Conservation (phyloP, 1,284 basidiomycete species). For the Xanthoconium separans region DNA sequence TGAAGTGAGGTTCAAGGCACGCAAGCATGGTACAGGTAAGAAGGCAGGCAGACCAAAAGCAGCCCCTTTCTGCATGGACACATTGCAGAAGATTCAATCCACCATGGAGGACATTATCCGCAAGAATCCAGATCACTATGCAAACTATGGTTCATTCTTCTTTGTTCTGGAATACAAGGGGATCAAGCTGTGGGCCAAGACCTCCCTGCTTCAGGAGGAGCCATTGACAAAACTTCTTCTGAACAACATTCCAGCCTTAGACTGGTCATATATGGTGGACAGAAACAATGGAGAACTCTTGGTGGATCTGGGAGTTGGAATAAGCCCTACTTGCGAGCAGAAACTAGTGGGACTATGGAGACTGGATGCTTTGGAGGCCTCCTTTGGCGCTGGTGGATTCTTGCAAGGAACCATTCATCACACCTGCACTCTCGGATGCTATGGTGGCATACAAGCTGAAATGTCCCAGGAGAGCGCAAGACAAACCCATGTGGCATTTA, state of each 20-base stretch:
- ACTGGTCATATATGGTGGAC: too few species aligned
- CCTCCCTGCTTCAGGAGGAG: too few species aligned
- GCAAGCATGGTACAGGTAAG: neutral
- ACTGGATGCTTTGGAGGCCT: constrained; percentile 9
- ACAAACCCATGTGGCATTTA: constrained; percentile 9
- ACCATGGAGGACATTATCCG: neutral
- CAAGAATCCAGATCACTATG: neutral
- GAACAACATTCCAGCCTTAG: too few species aligned
- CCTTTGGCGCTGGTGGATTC: constrained; percentile 6
- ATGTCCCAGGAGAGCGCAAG: constrained; percentile 3
- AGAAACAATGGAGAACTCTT: too few species aligned
- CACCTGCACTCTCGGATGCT: neutral
- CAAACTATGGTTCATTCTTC: neutral
- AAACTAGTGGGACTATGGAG: constrained; percentile 8
- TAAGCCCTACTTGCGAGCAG: neutral
- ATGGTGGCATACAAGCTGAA: constrained; percentile 12
- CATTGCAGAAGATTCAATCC: neutral
- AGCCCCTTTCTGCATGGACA: neutral
- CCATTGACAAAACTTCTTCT: too few species aligned
- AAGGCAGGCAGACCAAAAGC: neutral
- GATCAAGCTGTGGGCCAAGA: too few species aligned
- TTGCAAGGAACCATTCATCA: neutral
- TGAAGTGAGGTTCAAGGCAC: neutral
- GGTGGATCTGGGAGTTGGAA: constrained; percentile 4
- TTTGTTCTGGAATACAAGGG: neutral